These are phyloP conservation scores for Microthyrium microscopicum DNA, from an alignment of 2,329 filamentous ascomycete species.

Conservation along the genomic window DNA sequence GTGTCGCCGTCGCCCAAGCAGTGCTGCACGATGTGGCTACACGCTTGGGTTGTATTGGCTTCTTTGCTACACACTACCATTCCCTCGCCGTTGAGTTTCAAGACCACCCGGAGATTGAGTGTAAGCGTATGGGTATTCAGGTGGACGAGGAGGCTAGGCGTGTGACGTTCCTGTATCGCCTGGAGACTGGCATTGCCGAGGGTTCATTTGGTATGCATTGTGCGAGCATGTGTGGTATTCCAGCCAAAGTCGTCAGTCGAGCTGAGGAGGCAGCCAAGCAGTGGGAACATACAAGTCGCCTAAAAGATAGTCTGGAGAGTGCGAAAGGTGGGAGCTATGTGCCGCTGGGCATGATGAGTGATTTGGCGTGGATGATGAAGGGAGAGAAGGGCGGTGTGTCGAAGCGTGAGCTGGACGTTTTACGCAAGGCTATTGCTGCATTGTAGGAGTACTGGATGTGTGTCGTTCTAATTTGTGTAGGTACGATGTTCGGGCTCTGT, in stretches of 20 bases:
- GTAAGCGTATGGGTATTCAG: constrained; percentile 84
- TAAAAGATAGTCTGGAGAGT: constrained; percentile 78
- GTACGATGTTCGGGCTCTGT: background rate
- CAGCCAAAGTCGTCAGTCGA: constrained; percentile 60
- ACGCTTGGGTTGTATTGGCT: constrained; percentile 83
- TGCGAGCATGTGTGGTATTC: constrained; percentile 93
- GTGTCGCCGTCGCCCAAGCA: constrained; percentile 88
- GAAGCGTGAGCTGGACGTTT: constrained; percentile 37
- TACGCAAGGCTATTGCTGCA: constrained; percentile 39
- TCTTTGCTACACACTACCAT: constrained; percentile 97
- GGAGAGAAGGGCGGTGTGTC: constrained; percentile 29
- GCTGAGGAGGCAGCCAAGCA: constrained; percentile 78
- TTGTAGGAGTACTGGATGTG: too few species aligned
- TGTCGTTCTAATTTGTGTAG: background rate
- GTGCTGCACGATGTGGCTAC: constrained; percentile 93
- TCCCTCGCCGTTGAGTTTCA: constrained; percentile 83
- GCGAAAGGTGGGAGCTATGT: constrained; percentile 66
- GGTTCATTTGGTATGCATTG: constrained; percentile 99
- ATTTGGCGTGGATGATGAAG: constrained; percentile 62
- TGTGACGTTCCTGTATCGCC: constrained; percentile 93
- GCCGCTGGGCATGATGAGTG: constrained; percentile 72
- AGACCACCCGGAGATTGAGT: constrained; percentile 69
- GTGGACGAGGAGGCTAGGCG: constrained; percentile 70
- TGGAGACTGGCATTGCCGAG: constrained; percentile 86
- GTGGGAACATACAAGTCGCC: constrained; percentile 86